Base-by-base conservation (phyloP, 2,329 filamentous ascomycete genomes). In the Alternaria postmessia region DNA sequence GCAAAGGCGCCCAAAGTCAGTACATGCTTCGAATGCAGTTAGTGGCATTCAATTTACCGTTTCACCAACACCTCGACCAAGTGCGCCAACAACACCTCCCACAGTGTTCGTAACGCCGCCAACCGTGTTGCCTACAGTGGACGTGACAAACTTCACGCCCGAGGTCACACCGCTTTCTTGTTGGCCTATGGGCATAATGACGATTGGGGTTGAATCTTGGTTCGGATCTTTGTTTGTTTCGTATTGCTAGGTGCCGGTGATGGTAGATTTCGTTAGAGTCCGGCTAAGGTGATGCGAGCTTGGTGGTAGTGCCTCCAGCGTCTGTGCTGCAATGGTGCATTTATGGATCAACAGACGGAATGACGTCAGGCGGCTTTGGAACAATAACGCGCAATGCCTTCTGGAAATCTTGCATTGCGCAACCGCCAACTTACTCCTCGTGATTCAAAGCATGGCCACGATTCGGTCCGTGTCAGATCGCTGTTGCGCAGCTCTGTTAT, bases 121-220 rank as follows among this genome's bases (percentile, higher is more conserved):
- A 41, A 77, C 81, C 0, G 82, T 82, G 70, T 87, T 87, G 51
- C 85, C 85, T 26, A 86, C 73, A 1, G 85, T 85, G 1, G 82
- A 85, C 5, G 84, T 86, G 51, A 85, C 83, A 65, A 85, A 85
- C 65, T 84, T 85, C 55, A 85, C 80, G 57, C 84, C 83, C 51
- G 82, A 83, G 1, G 83, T 83, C 51, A 81, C 79, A 63, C 83
- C 83, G 44, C 74, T 78, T 68, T 80, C 75, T 69, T 78, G 66
- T 67, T 78, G 74, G 30, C 72, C 73, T 64, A 78, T 65, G 41
- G 77, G 72, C 75, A 78, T 78, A 30, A 42, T 75, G 58, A 43
- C 54, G 51, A n/a, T 61, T 60, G 30, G 39, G 16, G 20, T 51
- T 26, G 30, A 20, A 39, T 38, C 39, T 30, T 42, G 47, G 42